phyloP scores from a whole-genome alignment of 1,139 yeast genomes.

The Groenewaldozyma sp. region DNA sequence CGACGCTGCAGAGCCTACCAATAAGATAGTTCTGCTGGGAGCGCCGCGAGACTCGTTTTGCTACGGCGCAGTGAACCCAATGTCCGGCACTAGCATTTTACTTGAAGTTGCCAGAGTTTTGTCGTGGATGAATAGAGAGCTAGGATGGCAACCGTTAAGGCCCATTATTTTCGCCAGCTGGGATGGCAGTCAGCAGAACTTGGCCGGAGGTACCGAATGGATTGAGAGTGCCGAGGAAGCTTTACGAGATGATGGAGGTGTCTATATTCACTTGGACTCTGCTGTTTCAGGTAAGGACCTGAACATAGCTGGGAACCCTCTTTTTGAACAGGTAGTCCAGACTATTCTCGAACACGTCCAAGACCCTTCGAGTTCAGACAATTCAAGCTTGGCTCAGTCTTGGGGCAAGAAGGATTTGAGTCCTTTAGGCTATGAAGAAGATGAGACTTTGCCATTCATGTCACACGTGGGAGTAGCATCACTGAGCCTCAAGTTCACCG shows the following conservation, averaged over 20 bases:
- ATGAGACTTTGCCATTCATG: slow-evolving; percentile 59
- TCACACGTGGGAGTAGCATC: slow-evolving; percentile 62
- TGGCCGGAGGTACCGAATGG: slow-evolving; percentile 81
- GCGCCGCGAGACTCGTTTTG: slow-evolving; percentile 77
- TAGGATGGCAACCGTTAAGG: slow-evolving; percentile 78
- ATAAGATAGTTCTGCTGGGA: slow-evolving; percentile 68
- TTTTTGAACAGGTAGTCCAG: slow-evolving; percentile 41
- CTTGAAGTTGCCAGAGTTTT: slow-evolving; percentile 65
- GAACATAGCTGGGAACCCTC: slow-evolving; percentile 57
- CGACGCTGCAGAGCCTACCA: slow-evolving; percentile 71
- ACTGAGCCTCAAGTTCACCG: slow-evolving; percentile 45
- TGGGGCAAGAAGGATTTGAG: slow-evolving; percentile 16
- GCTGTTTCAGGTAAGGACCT: slow-evolving; percentile 57
- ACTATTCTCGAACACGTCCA: slow-evolving; percentile 36
- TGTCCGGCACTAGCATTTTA: slow-evolving; percentile 67
- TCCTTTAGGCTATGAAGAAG: slow-evolving; percentile 28
- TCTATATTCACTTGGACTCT: slow-evolving; percentile 71
- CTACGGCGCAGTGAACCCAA: slow-evolving; percentile 63
- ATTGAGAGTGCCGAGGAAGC: slow-evolving; percentile 48
- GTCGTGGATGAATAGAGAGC: slow-evolving; percentile 53
- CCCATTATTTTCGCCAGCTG: slow-evolving; percentile 77
- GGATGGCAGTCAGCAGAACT: slow-evolving; percentile 75
- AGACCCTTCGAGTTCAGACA: slow-evolving; percentile 26
- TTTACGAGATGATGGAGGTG: slow-evolving; percentile 52
- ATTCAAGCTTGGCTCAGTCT: slow-evolving; percentile 15